Conservation (phyloP, 305 asterid genomes). For the Fraxinus greggii region DNA sequence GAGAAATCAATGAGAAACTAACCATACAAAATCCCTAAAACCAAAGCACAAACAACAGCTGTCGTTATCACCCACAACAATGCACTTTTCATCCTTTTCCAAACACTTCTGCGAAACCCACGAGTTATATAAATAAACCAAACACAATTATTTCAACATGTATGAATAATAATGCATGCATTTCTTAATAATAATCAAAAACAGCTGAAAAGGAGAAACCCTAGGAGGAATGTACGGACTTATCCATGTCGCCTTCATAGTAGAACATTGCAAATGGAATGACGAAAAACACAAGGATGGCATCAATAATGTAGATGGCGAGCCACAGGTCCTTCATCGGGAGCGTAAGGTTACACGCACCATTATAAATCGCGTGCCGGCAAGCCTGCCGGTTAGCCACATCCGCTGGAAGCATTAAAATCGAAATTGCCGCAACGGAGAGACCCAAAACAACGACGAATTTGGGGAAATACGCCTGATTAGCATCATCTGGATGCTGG, state of each 20-base stretch:
- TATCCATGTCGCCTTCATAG: slow-evolving; percentile 97
- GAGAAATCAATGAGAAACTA: slow-evolving; percentile 16
- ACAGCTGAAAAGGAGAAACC: background rate
- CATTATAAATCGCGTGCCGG: slow-evolving; percentile 84
- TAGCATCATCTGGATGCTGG: slow-evolving; percentile 93
- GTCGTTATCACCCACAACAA: slow-evolving; percentile 77
- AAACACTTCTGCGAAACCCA: slow-evolving; percentile 60
- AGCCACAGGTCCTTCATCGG: slow-evolving; percentile 99
- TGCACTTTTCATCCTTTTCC: slow-evolving; percentile 88
- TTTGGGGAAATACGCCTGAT: slow-evolving; percentile 97
- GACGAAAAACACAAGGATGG: slow-evolving; percentile 80
- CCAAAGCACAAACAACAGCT: slow-evolving; percentile 79
- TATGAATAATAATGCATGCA: background rate
- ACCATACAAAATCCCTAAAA: slow-evolving; percentile 93
- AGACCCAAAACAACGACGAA: slow-evolving; percentile 94
- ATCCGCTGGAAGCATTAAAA: slow-evolving; percentile 94
- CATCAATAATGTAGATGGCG: slow-evolving; percentile 80
- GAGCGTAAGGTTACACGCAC: slow-evolving; percentile 88
- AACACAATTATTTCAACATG: slow-evolving; percentile 3
- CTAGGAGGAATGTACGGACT: slow-evolving; percentile 38
- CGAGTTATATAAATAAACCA: slow-evolving; percentile 14
- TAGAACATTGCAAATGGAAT: slow-evolving; percentile 97
- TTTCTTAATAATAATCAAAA: background rate
- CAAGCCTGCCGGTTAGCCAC: slow-evolving; percentile 98
- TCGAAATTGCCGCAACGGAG: slow-evolving; percentile 90